Percentiles rank a stretch among this genome's conserved stretches.
These are phyloP conservation scores for Protomyces arabidopsidicola DNA, from an alignment of 1,139 yeast species.

Conservation along the genomic window DNA sequence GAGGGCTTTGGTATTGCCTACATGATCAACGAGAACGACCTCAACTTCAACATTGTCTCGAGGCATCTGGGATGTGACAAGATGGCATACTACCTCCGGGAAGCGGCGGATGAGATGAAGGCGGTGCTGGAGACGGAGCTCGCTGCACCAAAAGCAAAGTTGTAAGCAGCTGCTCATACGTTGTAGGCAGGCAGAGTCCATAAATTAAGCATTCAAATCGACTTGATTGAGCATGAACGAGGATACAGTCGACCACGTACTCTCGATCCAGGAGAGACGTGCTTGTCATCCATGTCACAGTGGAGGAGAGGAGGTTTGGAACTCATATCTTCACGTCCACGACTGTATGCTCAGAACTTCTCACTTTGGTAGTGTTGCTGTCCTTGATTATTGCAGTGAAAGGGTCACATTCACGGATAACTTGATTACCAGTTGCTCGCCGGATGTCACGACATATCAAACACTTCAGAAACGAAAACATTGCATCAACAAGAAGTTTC, in stretches of 20 bases:
- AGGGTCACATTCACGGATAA: too few species aligned
- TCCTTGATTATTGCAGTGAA: too few species aligned
- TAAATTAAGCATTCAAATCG: neutral
- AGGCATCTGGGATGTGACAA: constrained; percentile 66
- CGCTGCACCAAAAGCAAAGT: constrained; percentile 25
- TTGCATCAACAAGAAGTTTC: neutral
- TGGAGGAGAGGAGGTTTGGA: too few species aligned
- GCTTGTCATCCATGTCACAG: too few species aligned
- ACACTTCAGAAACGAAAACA: neutral
- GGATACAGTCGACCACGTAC: neutral
- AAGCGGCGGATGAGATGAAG: constrained; percentile 78
- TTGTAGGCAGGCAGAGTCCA: neutral
- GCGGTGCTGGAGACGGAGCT: constrained; percentile 50
- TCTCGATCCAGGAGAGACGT: neutral
- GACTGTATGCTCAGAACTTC: too few species aligned
- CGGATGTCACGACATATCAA: too few species aligned
- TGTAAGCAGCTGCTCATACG: neutral
- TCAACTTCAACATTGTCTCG: constrained; percentile 80
- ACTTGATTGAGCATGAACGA: neutral
- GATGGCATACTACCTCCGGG: constrained; percentile 64
- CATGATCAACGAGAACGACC: constrained; percentile 80
- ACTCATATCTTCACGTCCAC: too few species aligned
- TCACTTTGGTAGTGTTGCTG: too few species aligned
- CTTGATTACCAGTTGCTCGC: too few species aligned
- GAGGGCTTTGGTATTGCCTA: constrained; percentile 93